Percentiles rank a stretch among this genome's conserved stretches.
Conservation (phyloP, 352 stramenopile genomes). For the Phytophthora foliorum region DNA sequence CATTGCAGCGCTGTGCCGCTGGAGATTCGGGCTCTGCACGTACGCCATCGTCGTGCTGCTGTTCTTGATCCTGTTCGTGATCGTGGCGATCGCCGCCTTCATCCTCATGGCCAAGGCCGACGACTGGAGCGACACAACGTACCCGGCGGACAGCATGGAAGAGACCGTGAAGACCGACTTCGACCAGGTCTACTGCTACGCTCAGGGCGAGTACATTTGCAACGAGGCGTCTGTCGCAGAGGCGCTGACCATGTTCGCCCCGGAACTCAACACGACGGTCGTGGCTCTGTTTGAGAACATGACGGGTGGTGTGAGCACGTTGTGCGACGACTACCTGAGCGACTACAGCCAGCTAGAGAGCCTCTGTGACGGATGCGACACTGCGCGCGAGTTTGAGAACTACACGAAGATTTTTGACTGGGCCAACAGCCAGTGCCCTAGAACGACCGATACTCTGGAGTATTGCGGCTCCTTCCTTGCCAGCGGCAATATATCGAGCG, state of each 20-base stretch:
- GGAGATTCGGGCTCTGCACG: constrained; percentile 60
- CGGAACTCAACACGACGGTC: constrained; percentile 39
- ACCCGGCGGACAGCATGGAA: constrained; percentile 62
- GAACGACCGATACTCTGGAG: constrained; percentile 55
- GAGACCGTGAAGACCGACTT: constrained; percentile 62
- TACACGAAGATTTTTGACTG: constrained; percentile 83
- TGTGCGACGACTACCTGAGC: constrained; percentile 60
- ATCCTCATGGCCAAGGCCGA: constrained; percentile 49
- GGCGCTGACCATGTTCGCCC: constrained; percentile 58
- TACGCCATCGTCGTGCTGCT: constrained; percentile 68
- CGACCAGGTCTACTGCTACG: constrained; percentile 78
- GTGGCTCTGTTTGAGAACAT: constrained; percentile 44
- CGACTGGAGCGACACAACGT: constrained; percentile 56
- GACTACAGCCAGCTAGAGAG: constrained; percentile 48
- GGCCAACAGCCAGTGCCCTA: constrained; percentile 81
- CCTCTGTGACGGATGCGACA: constrained; percentile 61
- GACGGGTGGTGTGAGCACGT: constrained; percentile 59
- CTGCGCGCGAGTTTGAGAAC: constrained; percentile 66
- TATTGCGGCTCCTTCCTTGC: constrained; percentile 75
- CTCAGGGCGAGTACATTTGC: constrained; percentile 77
- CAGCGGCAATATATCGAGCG: constrained; percentile 31
- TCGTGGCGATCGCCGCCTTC: constrained; percentile 60
- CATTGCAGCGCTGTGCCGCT: constrained; percentile 63
- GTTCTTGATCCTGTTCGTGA: constrained; percentile 58
- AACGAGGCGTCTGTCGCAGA: constrained; percentile 58